These are phyloP conservation scores for Hygrophoropsis aurantiaca DNA, from an alignment of 768 basidiomycete species.

Conservation along the genomic window DNA sequence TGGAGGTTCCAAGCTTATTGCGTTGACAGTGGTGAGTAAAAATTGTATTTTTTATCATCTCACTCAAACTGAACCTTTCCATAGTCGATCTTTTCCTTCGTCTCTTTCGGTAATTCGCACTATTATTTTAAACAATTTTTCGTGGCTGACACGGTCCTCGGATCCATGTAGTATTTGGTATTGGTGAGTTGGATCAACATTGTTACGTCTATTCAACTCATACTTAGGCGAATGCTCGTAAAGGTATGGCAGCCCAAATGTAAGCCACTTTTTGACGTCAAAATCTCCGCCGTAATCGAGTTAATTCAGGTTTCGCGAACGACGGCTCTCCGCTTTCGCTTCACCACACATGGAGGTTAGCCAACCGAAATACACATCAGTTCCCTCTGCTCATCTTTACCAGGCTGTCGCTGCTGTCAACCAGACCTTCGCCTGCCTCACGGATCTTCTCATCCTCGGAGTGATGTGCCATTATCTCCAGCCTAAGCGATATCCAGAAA, in stretches of 20 bases:
- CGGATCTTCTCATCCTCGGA: slow-evolving; percentile 13
- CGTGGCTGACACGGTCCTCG: slow-evolving; percentile 12
- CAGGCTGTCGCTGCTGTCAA: slow-evolving; percentile 16
- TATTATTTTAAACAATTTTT: neutral
- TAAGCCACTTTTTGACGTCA: slow-evolving; percentile 6
- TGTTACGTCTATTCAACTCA: neutral
- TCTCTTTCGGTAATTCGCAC: slow-evolving; percentile 17
- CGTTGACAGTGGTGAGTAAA: slow-evolving; percentile 16
- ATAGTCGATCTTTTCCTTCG: slow-evolving; percentile 17
- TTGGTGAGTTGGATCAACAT: slow-evolving; percentile 19
- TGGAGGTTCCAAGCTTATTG: slow-evolving; percentile 11
- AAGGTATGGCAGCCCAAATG: slow-evolving; percentile 26
- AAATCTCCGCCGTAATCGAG: slow-evolving; percentile 8
- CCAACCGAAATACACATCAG: neutral
- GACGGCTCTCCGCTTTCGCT: slow-evolving; percentile 19
- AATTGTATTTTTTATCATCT: no score
- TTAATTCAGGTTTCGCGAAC: slow-evolving; percentile 16
- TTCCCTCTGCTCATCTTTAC: neutral
- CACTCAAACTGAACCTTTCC: neutral
- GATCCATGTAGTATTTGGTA: slow-evolving; percentile 21
- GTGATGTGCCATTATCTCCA: slow-evolving; percentile 21
- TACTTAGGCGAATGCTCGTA: neutral
- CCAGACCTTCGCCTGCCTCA: slow-evolving; percentile 6
- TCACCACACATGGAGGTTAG: slow-evolving; percentile 18
- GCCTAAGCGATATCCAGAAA: slow-evolving; percentile 13